Percentiles rank a stretch among this genome's conserved stretches.
phyloP scores from a whole-genome alignment of 306 rosid genomes.

The Canavalia gladiata region DNA sequence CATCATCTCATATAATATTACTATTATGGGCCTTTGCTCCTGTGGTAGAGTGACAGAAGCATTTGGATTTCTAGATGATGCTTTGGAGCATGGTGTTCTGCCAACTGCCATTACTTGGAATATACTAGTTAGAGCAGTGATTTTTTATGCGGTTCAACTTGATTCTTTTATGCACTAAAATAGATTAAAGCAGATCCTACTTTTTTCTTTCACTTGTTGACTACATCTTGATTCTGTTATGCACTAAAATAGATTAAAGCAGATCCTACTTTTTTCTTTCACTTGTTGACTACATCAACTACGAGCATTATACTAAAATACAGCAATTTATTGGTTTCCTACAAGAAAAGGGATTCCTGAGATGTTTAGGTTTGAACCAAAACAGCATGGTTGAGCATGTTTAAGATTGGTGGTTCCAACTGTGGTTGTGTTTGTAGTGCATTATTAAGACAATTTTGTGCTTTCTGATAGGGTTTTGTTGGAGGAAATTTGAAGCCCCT shows the following conservation, averaged over 20 bases:
- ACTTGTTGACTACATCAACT: slow-evolving; percentile 10
- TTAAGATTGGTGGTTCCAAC: neutral
- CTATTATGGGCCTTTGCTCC: slow-evolving; percentile 85
- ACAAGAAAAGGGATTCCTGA: slow-evolving; percentile 20
- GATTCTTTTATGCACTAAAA: slow-evolving; percentile 38
- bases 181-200: slow-evolving; percentile 5
- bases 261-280: slow-evolving; percentile 4
- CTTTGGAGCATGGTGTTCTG: slow-evolving; percentile 72
- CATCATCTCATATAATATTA: slow-evolving; percentile 84
- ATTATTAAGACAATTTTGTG: neutral
- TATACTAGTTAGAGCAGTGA: slow-evolving; percentile 87
- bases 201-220: slow-evolving; percentile 5
- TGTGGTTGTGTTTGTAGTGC: neutral
- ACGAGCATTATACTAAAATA: neutral
- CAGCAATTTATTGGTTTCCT: slow-evolving; percentile 32
- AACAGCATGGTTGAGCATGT: neutral
- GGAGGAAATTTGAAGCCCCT: neutral
- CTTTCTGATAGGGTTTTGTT: neutral
- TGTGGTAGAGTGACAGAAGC: slow-evolving; percentile 78
- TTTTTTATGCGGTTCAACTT: slow-evolving; percentile 49
- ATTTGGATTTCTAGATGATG: slow-evolving; percentile 64
- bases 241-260: slow-evolving; percentile 14
- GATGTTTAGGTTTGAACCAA: slow-evolving; percentile 36
- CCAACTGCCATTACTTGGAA: slow-evolving; percentile 87
- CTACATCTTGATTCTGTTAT: slow-evolving; percentile 42